Evolutionary conservation across 495 filamentous ascomycete species (phyloP), one percentile per base, ranked within the genome.

Genomic region (Aspergillus affinis): DNA sequence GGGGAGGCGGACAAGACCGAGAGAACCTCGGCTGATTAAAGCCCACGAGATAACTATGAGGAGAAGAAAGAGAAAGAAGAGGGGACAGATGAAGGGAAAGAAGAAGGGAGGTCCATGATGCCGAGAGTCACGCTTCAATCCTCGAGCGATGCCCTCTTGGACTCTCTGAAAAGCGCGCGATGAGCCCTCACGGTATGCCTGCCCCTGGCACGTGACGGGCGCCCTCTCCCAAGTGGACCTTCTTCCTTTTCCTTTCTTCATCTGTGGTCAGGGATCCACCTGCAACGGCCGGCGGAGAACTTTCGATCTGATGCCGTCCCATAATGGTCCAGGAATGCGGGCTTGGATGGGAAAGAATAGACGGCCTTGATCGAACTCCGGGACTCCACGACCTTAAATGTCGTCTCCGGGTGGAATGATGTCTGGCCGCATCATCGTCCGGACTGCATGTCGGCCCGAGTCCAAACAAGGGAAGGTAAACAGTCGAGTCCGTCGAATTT

Each of bases 11-110:
- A 53, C n/a, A n/a, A 20, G 5, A 19, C 4, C 6, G 29, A 26
- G 10, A 10, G 29, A 20, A 41, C 51, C 51, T 53, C 51, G 51
- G 51, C 29, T 53, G n/a, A 36, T n/a, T n/a, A n/a, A n/a, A n/a
- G n/a, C n/a, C n/a, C n/a, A n/a, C n/a, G n/a, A n/a, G n/a, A n/a
- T n/a, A n/a, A n/a, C n/a, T n/a, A n/a, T n/a, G n/a, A n/a, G n/a
- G n/a, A n/a, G n/a, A n/a, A n/a, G n/a, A n/a, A n/a, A n/a, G n/a
- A n/a, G n/a, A n/a, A n/a, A n/a, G n/a, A n/a, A n/a, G n/a, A n/a
- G n/a, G n/a, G n/a, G n/a, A n/a, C n/a, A n/a, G n/a, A n/a, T n/a
- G n/a, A n/a, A n/a, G n/a, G n/a, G n/a, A n/a, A n/a, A n/a, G n/a
- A n/a, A n/a, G n/a, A n/a, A n/a, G n/a, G n/a, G n/a, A n/a, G n/a